Base-by-base conservation (phyloP, 805 yeast species). In the Candida insectalens region DNA sequence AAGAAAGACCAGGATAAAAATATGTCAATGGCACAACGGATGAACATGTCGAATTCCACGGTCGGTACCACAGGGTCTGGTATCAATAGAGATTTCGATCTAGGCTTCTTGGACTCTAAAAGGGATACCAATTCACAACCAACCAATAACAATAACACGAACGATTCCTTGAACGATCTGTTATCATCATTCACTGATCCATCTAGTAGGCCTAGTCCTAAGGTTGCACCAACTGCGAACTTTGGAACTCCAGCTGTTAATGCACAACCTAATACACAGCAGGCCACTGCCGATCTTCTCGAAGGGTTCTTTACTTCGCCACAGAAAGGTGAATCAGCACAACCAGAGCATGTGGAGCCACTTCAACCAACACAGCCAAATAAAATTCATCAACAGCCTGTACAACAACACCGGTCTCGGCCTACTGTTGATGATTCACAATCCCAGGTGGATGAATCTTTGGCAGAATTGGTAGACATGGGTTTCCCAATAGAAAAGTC, bases 391-490 rank as follows among this genome's bases (percentile, higher is more conserved):
- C 30, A 10, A 17, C 30, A n/a, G n/a, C n/a, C n/a, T n/a, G n/a
- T n/a, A n/a, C n/a, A n/a, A n/a, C n/a, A n/a, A n/a, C n/a, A n/a
- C n/a, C n/a, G n/a, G n/a, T n/a, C n/a, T n/a, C n/a, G n/a, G n/a
- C n/a, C n/a, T n/a, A n/a, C n/a, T 14, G 17, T 17, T 17, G 12
- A 14, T 17, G 18, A 27, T 14, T 27, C 30, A 5, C 19, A 27
- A 17, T 10, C 18, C 30, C 26, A n/a, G 23, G 25, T 54, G 29
- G 82, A 76, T 42, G 59, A 58, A 27, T 63, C 74, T 1, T 49
- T 83, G 13, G 89, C 89, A 0, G 82, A 75, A 43, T 60, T 83
- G 28, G 55, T 82, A 3, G 92, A 83, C 38, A 84, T 84, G 74
- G 95, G 95, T 3, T 84, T 84, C 46, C 55, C 78, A 1, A 59